Evolutionary conservation across 495 filamentous ascomycete genomes (phyloP), one percentile per base, ranked within the genome.

Genomic region (Aspergillus biplanus): DNA sequence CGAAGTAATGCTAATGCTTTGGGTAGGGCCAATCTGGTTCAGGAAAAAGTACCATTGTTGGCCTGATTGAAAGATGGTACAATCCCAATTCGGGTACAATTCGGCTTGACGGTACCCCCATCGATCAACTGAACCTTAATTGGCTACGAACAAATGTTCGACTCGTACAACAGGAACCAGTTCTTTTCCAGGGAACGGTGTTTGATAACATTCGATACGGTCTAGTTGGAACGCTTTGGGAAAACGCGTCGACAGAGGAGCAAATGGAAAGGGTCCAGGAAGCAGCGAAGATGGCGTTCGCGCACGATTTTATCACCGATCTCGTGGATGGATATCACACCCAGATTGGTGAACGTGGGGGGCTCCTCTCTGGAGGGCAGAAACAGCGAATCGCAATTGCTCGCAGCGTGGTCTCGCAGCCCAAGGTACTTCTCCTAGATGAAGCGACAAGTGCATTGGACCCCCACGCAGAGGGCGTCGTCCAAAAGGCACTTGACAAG

Each of bases 381-480:
- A 96, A 96, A 72, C 93, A 97, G 70, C 87, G 93, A 50, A 90
- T 96, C 68, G 83, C 83, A 7, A 87, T 88, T 67, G 92, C 93
- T 4, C 84, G 93, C 60, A 90, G 90, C n/a, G 88, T 97, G 37
- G 87, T 88, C 34, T 87, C 84, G 7, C 82, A 96, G 67, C 93
- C 93, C n/a, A 91, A 91, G 75, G 89, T 97, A 67, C 82, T 97
- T 1, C 80, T 97, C 0, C 85, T 97, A 4, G 93, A 97, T 65
- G 93, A 97, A 72, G 93, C 93, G 12, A 97, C 93, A 3, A 89
- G 85, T 33, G 92, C 91, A 4, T 81, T 97, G 5, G 93, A 97
- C 72, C 93, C 92, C 27, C 89, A 90, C 65, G 89, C 89, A 12
- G 92, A 97, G 75, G 88, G 89, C 18, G 86, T 94, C 5, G 92